phyloP scores from a whole-genome alignment of 352 stramenopile species.

The Globisporangium uncinulatum region DNA sequence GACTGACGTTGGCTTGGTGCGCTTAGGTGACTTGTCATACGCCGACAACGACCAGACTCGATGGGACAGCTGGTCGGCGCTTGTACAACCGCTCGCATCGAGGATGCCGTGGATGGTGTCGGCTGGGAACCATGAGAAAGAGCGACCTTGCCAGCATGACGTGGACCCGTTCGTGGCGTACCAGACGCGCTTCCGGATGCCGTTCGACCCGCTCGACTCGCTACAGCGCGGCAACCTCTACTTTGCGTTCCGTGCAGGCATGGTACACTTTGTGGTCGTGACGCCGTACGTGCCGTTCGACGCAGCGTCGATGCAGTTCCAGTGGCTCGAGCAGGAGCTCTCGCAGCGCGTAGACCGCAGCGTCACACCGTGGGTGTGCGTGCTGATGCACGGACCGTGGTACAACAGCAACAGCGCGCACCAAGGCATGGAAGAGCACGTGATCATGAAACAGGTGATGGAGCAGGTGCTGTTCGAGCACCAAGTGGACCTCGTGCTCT shows the following conservation, averaged over 20 bases:
- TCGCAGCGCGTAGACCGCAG: slow-evolving; percentile 68
- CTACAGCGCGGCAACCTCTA: slow-evolving; percentile 84
- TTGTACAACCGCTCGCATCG: slow-evolving; percentile 74
- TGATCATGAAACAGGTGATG: slow-evolving; percentile 80
- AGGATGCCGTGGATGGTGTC: slow-evolving; percentile 77
- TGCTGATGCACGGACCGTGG: slow-evolving; percentile 91
- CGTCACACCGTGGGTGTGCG: slow-evolving; percentile 88
- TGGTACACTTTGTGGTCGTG: slow-evolving; percentile 87
- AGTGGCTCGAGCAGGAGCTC: slow-evolving; percentile 87
- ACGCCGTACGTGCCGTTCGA: slow-evolving; percentile 88
- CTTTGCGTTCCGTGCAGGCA: slow-evolving; percentile 86
- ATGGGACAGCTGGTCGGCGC: slow-evolving; percentile 87
- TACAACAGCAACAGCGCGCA: slow-evolving; percentile 94
- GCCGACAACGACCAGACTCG: slow-evolving; percentile 77
- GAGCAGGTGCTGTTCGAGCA: slow-evolving; percentile 89
- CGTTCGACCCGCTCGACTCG: slow-evolving; percentile 41
- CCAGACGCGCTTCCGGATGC: slow-evolving; percentile 86
- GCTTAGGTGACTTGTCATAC: slow-evolving; percentile 86
- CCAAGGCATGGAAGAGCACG: slow-evolving; percentile 70
- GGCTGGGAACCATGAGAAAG: slow-evolving; percentile 85
- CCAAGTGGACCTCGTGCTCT: slow-evolving; percentile 88
- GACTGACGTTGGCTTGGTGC: background rate
- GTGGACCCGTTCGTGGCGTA: slow-evolving; percentile 80
- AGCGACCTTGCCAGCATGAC: slow-evolving; percentile 50
- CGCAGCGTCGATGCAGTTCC: slow-evolving; percentile 76